Base-by-base conservation (phyloP, 768 basidiomycete species). In the Punctularia strigosozonata region DNA sequence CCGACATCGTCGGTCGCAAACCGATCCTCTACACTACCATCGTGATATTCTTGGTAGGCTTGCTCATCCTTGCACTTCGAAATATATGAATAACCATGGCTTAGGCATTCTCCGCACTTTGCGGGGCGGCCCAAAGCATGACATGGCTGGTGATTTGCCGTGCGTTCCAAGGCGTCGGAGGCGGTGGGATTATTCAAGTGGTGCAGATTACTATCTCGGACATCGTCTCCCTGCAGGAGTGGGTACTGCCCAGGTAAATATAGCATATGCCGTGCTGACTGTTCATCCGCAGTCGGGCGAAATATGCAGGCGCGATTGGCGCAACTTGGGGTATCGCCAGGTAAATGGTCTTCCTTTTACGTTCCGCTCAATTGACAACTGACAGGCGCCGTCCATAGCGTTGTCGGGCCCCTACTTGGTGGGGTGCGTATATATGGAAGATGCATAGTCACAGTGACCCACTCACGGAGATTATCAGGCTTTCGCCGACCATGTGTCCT, bases 101-200 rank as follows among this genome's bases (percentile, higher is more conserved):
- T 86, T 45, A 84, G 82, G 10, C 33, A 34, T 20, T 17, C n/a
- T 85, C 82, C 5, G 84, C 83, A 2, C 59, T 89, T 39, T 88
- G 83, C 47, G 86, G 86, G 12, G 80, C 83, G 1, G 84, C 87
- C 0, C 80, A 89, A 53, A 75, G 39, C 40, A 80, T 89, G 73
- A 68, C 62, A 2, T 85, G 82, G 87, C 61, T 91, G 13, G 75
- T 87, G 24, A 65, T 82, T 1, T 72, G 71, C 31, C 73, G 87
- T 46, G 86, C 83, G 2, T 62, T 91, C 3, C 87, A 89, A 53
- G 87, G 87, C 6, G 75, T 89, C 22, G 87, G 87, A 19, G 84
- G 83, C 5, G 84, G 83, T 7, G 85, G 82, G 4, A 79, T 87
- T 43, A 63, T 86, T 13, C 81, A 83, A 50, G 61, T 86, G 45